Evolutionary conservation across 2,329 filamentous ascomycete genomes (phyloP), one percentile per base, ranked within the genome.

Genomic region (Harringtonia lauricola): DNA sequence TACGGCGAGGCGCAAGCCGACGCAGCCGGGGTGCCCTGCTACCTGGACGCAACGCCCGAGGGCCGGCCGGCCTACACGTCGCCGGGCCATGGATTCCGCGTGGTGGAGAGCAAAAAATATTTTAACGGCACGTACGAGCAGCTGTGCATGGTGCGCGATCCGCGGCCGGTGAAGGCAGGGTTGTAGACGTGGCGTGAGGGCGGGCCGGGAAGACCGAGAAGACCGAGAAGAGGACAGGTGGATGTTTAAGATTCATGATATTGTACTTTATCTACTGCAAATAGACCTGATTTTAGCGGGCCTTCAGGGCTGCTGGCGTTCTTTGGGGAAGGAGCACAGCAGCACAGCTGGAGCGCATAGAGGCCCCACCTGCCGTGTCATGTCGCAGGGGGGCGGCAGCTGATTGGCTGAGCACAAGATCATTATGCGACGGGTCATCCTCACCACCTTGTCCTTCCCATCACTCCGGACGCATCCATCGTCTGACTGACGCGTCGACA

Each of bases 1-100:
- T 76, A 69, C 68, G 73, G 72, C 0, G 46, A 67, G 8, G 54
- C 62, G 22, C 59, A 57, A 47, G 69, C 70, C 1, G 71, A 74
- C 50, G 58, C 55, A 6, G 63, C 61, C 2, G 59, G 63, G 0
- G 49, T 59, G 14, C 64, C 67, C 36, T 61, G 64, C 10, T 77
- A 69, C 53, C 54, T 77, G 2, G 71, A 76, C 46, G 67, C 71
- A 9, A 73, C 71, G 37, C 63, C 61, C 0, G 62, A 61, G 15
- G 72, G 68, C 3, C 64, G 59, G 45, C 60, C 58, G 1, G 42
- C 74, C 17, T 77, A 77, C 56, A 54, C 62, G 46, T 42, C 42
- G 13, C n/a, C 36, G 5, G 67, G 62, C 48, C 60, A 66, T 51
- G 72, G 71, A 4, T 77, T 71, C 49, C 52, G 54, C 42, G 54